phyloP scores from a whole-genome alignment of 495 filamentous ascomycete genomes.

The Neurospora tetraspora region DNA sequence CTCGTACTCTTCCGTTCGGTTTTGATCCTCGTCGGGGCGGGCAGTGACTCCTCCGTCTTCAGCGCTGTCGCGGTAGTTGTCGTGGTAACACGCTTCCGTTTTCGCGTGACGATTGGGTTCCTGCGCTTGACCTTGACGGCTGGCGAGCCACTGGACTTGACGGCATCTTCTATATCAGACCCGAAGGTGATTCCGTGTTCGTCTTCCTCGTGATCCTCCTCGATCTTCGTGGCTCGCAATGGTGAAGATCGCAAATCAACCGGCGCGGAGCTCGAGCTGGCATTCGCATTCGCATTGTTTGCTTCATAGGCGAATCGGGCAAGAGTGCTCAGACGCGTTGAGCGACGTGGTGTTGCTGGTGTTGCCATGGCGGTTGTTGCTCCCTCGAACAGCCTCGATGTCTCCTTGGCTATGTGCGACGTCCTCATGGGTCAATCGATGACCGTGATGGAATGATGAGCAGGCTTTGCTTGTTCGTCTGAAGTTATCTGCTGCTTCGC shows the following conservation, averaged over 20 bases:
- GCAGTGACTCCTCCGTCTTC: not conserved
- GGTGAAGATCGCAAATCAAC: not conserved
- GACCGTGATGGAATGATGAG: not conserved
- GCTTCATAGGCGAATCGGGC: conserved; percentile 33
- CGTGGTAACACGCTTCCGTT: conserved; percentile 40
- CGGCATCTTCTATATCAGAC: conserved; percentile 57
- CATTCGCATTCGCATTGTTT: conserved; percentile 15
- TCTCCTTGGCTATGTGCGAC: conserved; percentile 49
- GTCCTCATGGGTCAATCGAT: conserved; percentile 43
- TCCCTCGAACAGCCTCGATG: conserved; percentile 32
- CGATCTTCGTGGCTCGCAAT: conserved; percentile 12
- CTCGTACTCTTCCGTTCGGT: conserved; percentile 7
- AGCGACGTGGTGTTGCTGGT: conserved; percentile 29
- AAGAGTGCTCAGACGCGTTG: conserved; percentile 30
- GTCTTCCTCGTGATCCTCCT: conserved; percentile 14
- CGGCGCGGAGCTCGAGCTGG: conserved; percentile 15
- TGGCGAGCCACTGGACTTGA: conserved; percentile 16
- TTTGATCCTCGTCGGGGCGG: not conserved
- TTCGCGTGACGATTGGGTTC: conserved; percentile 21
- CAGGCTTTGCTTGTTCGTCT: not conserved
- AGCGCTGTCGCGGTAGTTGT: conserved; percentile 7
- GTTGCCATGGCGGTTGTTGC: conserved; percentile 11
- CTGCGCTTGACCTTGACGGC: not conserved
- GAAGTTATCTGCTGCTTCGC: not conserved
- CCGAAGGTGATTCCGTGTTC: conserved; percentile 12